A percentile compares a stretch with the other conserved stretches of the same genome.
Conservation (phyloP, 192 early-diverging fungal genomes). For the Podochytrium sp. region DNA sequence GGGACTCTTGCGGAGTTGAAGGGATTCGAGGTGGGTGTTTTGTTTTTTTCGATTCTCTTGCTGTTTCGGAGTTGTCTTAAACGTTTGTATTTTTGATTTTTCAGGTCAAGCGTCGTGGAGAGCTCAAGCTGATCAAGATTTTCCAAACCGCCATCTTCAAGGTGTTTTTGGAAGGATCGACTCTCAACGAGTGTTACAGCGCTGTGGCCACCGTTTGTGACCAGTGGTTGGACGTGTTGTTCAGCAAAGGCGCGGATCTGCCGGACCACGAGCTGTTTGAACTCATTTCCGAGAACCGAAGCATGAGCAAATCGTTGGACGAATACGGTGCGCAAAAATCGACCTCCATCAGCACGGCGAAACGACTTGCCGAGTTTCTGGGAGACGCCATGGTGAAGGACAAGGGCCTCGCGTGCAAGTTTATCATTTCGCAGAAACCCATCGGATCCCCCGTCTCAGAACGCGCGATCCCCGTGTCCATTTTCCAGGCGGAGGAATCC, state of each 20-base stretch:
- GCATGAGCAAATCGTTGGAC: slow-evolving; percentile 92
- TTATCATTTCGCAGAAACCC: slow-evolving; percentile 89
- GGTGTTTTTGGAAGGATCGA: slow-evolving; percentile 86
- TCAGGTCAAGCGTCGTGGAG: slow-evolving; percentile 98
- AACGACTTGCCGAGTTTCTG: slow-evolving; percentile 92
- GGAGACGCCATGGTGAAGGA: slow-evolving; percentile 99
- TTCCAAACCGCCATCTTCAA: slow-evolving; percentile 95
- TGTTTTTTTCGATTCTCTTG: too few relatives aligned
- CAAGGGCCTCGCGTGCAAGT: slow-evolving; percentile 93
- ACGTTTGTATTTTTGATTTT: too few relatives aligned
- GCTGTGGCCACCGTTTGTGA: slow-evolving; percentile 89
- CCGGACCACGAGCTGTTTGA: slow-evolving; percentile 91
- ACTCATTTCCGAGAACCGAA: slow-evolving; percentile 95
- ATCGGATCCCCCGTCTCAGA: slow-evolving; percentile 84
- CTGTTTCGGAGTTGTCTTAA: too few relatives aligned
- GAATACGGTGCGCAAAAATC: slow-evolving; percentile 95
- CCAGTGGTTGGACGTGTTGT: slow-evolving; percentile 95
- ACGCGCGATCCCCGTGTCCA: slow-evolving; percentile 92
- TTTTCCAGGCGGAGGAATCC: slow-evolving; percentile 83
- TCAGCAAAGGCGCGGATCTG: slow-evolving; percentile 77
- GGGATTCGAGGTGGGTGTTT: slow-evolving; percentile 98
- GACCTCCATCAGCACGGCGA: slow-evolving; percentile 93
- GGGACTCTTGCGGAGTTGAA: slow-evolving; percentile 95
- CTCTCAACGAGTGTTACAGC: slow-evolving; percentile 85
- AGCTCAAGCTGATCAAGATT: slow-evolving; percentile 97